Percentiles rank a stretch among this genome's conserved stretches.
phyloP scores from a whole-genome alignment of 768 basidiomycete genomes.

The Inosperma sp. region DNA sequence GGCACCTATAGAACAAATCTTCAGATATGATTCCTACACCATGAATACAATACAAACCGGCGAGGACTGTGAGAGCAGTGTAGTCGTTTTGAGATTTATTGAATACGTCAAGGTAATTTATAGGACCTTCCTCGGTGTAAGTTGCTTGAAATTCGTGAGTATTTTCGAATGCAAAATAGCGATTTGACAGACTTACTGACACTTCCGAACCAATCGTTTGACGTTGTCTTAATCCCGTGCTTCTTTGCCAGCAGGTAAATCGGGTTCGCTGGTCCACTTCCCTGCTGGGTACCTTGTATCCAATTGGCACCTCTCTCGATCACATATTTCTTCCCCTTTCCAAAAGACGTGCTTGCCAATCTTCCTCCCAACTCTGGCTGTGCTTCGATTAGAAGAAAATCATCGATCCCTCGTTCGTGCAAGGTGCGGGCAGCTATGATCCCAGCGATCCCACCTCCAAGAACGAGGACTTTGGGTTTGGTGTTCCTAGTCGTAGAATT shows the following conservation, averaged over 20 bases:
- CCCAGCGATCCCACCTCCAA: slow-evolving; percentile 65
- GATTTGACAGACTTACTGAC: slow-evolving; percentile 34
- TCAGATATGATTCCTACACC: not conserved
- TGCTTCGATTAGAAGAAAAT: slow-evolving; percentile 60
- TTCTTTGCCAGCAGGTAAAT: slow-evolving; percentile 55
- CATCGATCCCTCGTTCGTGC: slow-evolving; percentile 46
- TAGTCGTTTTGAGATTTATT: slow-evolving; percentile 38
- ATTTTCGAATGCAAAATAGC: not conserved
- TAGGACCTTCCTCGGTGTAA: slow-evolving; percentile 47
- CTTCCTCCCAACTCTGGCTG: slow-evolving; percentile 58
- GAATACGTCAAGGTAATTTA: slow-evolving; percentile 46
- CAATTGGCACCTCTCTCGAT: slow-evolving; percentile 53
- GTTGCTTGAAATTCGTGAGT: slow-evolving; percentile 36
- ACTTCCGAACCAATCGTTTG: slow-evolving; percentile 42
- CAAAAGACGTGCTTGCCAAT: slow-evolving; percentile 46
- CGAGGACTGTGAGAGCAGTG: slow-evolving; percentile 36
- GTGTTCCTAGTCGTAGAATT: no score
- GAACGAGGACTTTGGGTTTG: slow-evolving; percentile 43
- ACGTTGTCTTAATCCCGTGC: slow-evolving; percentile 43
- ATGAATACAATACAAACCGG: slow-evolving; percentile 34
- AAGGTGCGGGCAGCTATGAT: slow-evolving; percentile 61
- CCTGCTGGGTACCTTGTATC: slow-evolving; percentile 49
- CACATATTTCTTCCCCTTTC: slow-evolving; percentile 30
- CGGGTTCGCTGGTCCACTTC: slow-evolving; percentile 51
- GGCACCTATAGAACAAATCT: slow-evolving; percentile 31